These are phyloP conservation scores for Clausena lansium DNA, from an alignment of 345 rosid species.

Conservation along the genomic window DNA sequence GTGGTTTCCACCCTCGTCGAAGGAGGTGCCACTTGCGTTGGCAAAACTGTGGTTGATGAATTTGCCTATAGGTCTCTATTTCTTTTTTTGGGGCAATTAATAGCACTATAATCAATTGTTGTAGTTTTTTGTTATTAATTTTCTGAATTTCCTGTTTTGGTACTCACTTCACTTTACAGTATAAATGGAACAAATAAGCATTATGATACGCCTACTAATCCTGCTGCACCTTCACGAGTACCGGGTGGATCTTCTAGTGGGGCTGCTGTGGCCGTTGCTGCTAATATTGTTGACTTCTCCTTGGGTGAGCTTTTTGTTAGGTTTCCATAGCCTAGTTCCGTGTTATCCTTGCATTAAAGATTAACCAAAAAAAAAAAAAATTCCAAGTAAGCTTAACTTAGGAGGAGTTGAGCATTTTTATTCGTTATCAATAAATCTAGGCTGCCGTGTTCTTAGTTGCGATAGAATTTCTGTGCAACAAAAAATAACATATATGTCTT, in stretches of 20 bases:
- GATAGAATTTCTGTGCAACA: not conserved
- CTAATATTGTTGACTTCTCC: constrained; percentile 78
- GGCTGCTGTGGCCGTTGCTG: constrained; percentile 92
- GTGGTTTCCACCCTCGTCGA: constrained; percentile 75
- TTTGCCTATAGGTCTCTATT: constrained; percentile 63
- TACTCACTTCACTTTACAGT: constrained; percentile 47
- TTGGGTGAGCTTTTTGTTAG: constrained; percentile 49
- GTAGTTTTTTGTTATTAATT: not conserved
- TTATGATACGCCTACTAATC: constrained; percentile 85
- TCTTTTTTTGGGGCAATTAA: no score
- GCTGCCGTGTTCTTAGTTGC: not conserved
- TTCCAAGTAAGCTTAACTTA: not conserved
- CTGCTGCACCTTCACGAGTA: constrained; percentile 61
- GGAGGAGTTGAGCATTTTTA: not conserved
- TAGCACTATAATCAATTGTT: no score
- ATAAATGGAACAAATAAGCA: constrained; percentile 84
- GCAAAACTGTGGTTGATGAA: constrained; percentile 88
- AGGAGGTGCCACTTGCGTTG: constrained; percentile 95
- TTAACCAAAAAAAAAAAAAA: not conserved
- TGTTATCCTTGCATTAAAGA: not conserved
- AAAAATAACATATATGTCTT: not conserved
- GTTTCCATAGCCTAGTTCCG: not conserved
- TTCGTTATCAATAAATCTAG: not conserved
- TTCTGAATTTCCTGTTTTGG: constrained; percentile 4
- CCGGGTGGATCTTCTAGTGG: constrained; percentile 96